Percentiles rank a stretch among this genome's conserved stretches.
Evolutionary conservation across 176 grass and related monocot genomes (phyloP).

Genomic region (Oryza officinalis): DNA sequence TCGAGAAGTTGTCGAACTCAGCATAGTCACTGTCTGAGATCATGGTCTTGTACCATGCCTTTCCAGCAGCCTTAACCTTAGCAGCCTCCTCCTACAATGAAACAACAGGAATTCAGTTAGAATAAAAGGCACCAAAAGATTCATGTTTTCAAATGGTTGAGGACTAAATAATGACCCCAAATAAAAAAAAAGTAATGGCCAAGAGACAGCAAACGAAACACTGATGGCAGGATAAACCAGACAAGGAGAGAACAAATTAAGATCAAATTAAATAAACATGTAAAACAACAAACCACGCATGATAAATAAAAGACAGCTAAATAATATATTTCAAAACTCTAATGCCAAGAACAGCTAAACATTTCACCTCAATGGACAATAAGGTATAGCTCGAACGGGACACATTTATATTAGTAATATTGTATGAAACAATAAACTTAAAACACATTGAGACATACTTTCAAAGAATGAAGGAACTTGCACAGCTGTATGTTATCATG

Average conservation of each 20-base stretch:
- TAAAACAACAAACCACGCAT: background rate
- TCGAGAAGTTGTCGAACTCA: slow-evolving; percentile 76
- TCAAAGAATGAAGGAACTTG: background rate
- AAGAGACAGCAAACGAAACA: no score
- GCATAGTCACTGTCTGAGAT: slow-evolving; percentile 80
- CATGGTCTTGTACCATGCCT: slow-evolving; percentile 89
- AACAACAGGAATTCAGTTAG: background rate
- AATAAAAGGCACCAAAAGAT: background rate
- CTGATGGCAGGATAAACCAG: background rate
- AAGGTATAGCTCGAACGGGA: background rate
- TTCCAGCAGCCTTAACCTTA: slow-evolving; percentile 60
- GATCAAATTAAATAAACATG: background rate
- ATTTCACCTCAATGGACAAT: background rate
- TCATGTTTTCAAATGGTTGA: background rate
- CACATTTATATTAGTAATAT: background rate
- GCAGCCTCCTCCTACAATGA: slow-evolving; percentile 45
- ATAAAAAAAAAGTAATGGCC: background rate
- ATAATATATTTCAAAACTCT: background rate
- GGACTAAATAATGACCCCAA: background rate
- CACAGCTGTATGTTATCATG: background rate
- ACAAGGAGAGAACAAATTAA: background rate
- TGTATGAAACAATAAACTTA: background rate
- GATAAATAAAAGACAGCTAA: background rate
- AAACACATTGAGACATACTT: background rate
- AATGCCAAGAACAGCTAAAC: background rate